Percentiles rank a stretch among this genome's conserved stretches.
phyloP scores from a whole-genome alignment of 208 protist species.

The Trypanosomatidae sp. region DNA sequence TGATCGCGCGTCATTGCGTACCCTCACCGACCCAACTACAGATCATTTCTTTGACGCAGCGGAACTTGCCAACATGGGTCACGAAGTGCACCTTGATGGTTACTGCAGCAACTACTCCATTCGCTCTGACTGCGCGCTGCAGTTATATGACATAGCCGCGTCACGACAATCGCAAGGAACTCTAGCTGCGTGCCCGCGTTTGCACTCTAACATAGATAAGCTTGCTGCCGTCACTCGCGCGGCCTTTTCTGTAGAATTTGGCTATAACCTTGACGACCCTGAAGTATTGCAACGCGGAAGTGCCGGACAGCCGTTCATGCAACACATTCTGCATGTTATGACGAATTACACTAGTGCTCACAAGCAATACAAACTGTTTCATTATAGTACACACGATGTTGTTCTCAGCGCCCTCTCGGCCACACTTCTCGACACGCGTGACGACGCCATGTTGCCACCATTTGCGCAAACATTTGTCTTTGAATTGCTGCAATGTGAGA shows the following conservation, averaged over 20 bases:
- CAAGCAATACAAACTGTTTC: slow-evolving; percentile 29
- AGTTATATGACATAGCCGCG: slow-evolving; percentile 8
- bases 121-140: slow-evolving; percentile 5
- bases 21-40: slow-evolving; percentile 3
- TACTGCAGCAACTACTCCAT: slow-evolving; percentile 4
- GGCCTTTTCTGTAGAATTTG: slow-evolving; percentile 2
- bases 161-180: slow-evolving; percentile 2
- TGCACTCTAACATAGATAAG: slow-evolving; percentile 1
- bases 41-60: slow-evolving; percentile 6
- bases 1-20: neutral
- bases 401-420: slow-evolving; percentile 18
- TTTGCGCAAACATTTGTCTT: slow-evolving; percentile 40
- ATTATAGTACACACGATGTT: slow-evolving; percentile 52
- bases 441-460: slow-evolving; percentile 28
- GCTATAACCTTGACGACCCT: slow-evolving; percentile 7
- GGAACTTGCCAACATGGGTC: slow-evolving; percentile 5
- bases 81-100: slow-evolving; percentile 6
- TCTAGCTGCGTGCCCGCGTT: slow-evolving; percentile 4
- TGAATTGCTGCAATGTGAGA: slow-evolving; percentile 35
- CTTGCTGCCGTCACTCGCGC: slow-evolving; percentile 1
- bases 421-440: slow-evolving; percentile 28
- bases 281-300: slow-evolving; percentile 7
- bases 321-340: slow-evolving; percentile 31
- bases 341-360: slow-evolving; percentile 8
- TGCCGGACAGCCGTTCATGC: slow-evolving; percentile 6